Evolutionary conservation across 192 early-diverging fungal genomes (phyloP).

Genomic region (Chytriomyces sp.): DNA sequence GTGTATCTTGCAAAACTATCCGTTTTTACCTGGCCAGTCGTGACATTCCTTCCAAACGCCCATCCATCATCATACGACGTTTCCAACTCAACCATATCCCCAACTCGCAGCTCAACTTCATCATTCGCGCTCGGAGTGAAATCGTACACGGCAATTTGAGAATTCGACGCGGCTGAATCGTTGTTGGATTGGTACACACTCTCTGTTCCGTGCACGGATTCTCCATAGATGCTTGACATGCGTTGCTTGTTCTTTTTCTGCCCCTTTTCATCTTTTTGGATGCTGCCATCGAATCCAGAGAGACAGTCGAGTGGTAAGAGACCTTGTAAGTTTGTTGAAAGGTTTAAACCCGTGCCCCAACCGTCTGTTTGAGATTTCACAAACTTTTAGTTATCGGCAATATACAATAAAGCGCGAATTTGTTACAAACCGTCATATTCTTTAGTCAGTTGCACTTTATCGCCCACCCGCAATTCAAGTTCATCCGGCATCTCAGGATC

Average conservation of each 20-base stretch:
- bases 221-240: constrained; percentile 20
- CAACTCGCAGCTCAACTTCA: constrained; percentile 30
- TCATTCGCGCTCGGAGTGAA: constrained; percentile 17
- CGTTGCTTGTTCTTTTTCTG: constrained; percentile 24
- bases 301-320: constrained; percentile 57
- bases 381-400: too few relatives aligned
- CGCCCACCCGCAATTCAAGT: constrained; percentile 25
- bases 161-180: too few relatives aligned
- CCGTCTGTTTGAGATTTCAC: constrained; percentile 42
- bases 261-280: constrained; percentile 21
- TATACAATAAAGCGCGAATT: neutral
- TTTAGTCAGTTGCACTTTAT: constrained; percentile 19
- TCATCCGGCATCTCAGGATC: constrained; percentile 36
- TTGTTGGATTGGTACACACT: neutral
- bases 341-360: constrained; percentile 57
- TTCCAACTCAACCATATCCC: constrained; percentile 1
- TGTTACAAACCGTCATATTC: constrained; percentile 17
- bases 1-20: neutral
- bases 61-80: constrained; percentile 9
- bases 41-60: neutral
- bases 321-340: constrained; percentile 51
- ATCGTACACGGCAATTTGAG: constrained; percentile 10
- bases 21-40: neutral
- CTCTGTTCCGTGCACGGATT: neutral
- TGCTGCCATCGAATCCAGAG: constrained; percentile 8